phyloP scores from a whole-genome alignment of 768 basidiomycete species.

The Hericium rajendrae region DNA sequence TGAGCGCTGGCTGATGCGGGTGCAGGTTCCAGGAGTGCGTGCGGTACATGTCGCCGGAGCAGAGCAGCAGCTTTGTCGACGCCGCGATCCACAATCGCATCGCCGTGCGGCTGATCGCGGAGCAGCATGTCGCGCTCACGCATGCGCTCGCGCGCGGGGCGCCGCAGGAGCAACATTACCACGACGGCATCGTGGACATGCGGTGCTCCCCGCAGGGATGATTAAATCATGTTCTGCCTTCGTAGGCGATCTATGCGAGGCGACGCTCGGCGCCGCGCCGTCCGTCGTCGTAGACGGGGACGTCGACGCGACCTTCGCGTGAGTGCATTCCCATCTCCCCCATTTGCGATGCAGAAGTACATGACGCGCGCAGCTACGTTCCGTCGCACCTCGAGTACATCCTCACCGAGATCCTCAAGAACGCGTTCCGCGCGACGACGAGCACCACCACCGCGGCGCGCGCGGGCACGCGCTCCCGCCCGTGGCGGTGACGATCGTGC shows the following conservation, averaged over 20 bases:
- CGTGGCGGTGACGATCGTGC: slow-evolving; percentile 62
- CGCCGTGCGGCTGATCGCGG: slow-evolving; percentile 79
- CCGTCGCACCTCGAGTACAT: slow-evolving; percentile 90
- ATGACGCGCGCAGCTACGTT: slow-evolving; percentile 50
- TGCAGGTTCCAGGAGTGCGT: slow-evolving; percentile 77
- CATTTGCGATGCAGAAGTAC: neutral
- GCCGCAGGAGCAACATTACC: slow-evolving; percentile 26
- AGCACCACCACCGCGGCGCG: slow-evolving; percentile 43
- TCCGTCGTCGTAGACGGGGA: slow-evolving; percentile 62
- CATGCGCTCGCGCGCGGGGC: slow-evolving; percentile 53
- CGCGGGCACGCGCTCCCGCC: slow-evolving; percentile 40
- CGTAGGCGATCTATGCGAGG: slow-evolving; percentile 76
- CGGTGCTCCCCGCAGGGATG: slow-evolving; percentile 61
- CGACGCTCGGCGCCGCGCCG: slow-evolving; percentile 69
- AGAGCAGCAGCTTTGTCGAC: slow-evolving; percentile 74
- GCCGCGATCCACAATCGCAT: slow-evolving; percentile 81
- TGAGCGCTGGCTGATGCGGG: neutral
- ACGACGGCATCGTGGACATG: slow-evolving; percentile 69
- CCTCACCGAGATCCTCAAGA: slow-evolving; percentile 84
- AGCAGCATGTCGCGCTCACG: slow-evolving; percentile 84
- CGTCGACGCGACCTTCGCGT: slow-evolving; percentile 68
- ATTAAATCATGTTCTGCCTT: slow-evolving; percentile 75
- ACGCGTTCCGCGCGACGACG: slow-evolving; percentile 82
- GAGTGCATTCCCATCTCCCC: slow-evolving; percentile 23
- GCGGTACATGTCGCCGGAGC: slow-evolving; percentile 73